These are phyloP conservation scores for Cercospora zeae-maydis DNA, from an alignment of 2,329 filamentous ascomycete genomes.

Conservation along the genomic window DNA sequence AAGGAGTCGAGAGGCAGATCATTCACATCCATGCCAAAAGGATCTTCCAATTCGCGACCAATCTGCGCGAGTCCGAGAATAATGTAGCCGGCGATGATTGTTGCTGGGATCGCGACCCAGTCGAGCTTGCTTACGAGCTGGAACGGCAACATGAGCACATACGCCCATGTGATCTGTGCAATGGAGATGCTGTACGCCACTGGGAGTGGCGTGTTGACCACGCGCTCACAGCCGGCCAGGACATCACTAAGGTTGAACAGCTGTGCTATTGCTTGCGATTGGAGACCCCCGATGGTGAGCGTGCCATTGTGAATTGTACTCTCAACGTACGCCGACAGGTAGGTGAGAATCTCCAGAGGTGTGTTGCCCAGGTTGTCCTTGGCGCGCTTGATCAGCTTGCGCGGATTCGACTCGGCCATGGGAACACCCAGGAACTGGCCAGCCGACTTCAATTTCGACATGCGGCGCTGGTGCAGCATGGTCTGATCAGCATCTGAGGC, in stretches of 20 bases:
- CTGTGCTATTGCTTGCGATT: conserved; percentile 56
- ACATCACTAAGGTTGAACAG: conserved; percentile 67
- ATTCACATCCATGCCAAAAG: conserved; percentile 79
- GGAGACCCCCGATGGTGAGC: conserved; percentile 56
- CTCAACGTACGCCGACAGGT: conserved; percentile 66
- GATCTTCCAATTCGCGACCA: conserved; percentile 79
- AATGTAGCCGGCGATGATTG: conserved; percentile 67
- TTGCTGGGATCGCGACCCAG: conserved; percentile 76
- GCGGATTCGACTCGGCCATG: conserved; percentile 73
- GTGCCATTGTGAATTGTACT: conserved; percentile 55
- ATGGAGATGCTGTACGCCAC: conserved; percentile 82
- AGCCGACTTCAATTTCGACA: conserved; percentile 27
- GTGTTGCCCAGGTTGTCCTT: conserved; percentile 73
- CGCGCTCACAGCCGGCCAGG: conserved; percentile 68
- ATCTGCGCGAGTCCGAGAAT: conserved; percentile 75
- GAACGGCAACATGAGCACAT: conserved; percentile 76
- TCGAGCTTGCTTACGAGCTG: conserved; percentile 63
- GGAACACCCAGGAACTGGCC: conserved; percentile 74
- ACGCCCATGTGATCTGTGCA: conserved; percentile 81
- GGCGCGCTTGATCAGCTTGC: conserved; percentile 70
- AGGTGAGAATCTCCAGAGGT: conserved; percentile 75
- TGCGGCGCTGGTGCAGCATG: conserved; percentile 37
- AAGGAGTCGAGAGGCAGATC: conserved; percentile 73
- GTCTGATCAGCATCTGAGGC: conserved; percentile 57
- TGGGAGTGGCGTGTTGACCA: conserved; percentile 77